A percentile compares a stretch with the other conserved stretches of the same genome.
These are phyloP conservation scores for Neobulgaria alba DNA, from an alignment of 2,329 filamentous ascomycete species.

Conservation along the genomic window DNA sequence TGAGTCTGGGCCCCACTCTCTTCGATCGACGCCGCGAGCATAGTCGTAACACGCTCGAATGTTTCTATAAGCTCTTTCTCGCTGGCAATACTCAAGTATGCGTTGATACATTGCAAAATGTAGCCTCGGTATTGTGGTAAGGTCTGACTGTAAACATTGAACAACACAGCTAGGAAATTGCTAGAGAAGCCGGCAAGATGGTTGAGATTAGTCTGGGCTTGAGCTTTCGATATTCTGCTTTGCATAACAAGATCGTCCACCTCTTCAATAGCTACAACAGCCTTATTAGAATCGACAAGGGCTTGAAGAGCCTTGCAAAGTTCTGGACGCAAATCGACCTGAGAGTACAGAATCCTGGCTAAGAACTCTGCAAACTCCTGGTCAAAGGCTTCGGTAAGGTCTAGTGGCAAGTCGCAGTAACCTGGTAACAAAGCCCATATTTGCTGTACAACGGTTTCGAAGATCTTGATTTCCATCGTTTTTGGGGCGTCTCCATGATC, in stretches of 20 bases:
- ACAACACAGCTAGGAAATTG: constrained; percentile 91
- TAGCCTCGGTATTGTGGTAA: constrained; percentile 85
- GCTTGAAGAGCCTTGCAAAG: constrained; percentile 81
- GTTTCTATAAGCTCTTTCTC: constrained; percentile 73
- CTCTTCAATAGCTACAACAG: constrained; percentile 60
- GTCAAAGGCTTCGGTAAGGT: constrained; percentile 69
- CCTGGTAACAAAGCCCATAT: constrained; percentile 91
- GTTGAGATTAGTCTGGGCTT: constrained; percentile 71
- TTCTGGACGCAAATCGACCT: constrained; percentile 77
- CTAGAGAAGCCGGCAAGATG: constrained; percentile 72
- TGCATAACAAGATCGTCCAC: constrained; percentile 64
- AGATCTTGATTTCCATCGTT: constrained; percentile 95
- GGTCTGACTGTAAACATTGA: constrained; percentile 97
- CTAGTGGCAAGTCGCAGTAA: constrained; percentile 87
- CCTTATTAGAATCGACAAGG: constrained; percentile 85
- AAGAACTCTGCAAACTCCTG: constrained; percentile 83
- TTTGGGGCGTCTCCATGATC: constrained; percentile 77
- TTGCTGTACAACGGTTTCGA: constrained; percentile 90
- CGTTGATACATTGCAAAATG: constrained; percentile 89
- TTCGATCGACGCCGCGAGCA: constrained; percentile 66
- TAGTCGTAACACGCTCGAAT: constrained; percentile 76
- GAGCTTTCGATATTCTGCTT: constrained; percentile 65
- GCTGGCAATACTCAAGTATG: constrained; percentile 83
- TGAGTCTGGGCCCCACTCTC: constrained; percentile 53
- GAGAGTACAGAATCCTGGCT: constrained; percentile 86